These are phyloP conservation scores for Akanthomyces uredinophilus DNA, from an alignment of 2,329 filamentous ascomycete genomes.

Conservation along the genomic window DNA sequence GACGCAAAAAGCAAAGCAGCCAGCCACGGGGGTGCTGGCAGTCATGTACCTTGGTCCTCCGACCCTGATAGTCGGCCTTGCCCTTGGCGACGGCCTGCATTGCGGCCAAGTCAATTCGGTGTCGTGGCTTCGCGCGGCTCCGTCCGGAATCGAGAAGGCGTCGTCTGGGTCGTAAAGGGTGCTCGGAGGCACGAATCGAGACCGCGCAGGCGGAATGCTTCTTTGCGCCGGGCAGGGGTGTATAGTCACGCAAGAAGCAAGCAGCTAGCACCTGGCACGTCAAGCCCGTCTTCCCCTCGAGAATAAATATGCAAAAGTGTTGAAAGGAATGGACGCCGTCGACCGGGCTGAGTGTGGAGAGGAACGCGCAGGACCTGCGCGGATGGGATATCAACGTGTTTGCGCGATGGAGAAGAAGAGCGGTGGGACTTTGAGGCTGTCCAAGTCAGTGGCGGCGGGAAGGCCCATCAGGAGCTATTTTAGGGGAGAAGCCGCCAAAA, in stretches of 20 bases:
- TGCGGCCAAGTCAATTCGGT: background rate
- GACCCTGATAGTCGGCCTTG: conserved; percentile 53
- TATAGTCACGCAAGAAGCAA: background rate
- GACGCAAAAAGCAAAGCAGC: conserved; percentile 1
- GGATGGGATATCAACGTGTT: background rate
- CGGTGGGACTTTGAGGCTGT: background rate
- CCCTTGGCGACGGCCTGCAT: conserved; percentile 39
- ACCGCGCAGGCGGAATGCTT: background rate
- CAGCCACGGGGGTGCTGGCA: background rate
- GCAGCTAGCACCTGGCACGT: background rate
- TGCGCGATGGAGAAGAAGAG: background rate
- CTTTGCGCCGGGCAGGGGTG: conserved; percentile 7
- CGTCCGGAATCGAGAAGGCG: background rate
- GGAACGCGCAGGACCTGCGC: background rate
- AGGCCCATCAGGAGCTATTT: background rate
- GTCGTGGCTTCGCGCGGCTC: background rate
- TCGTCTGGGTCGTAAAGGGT: background rate
- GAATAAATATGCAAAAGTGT: background rate
- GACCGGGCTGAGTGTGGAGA: background rate
- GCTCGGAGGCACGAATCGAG: background rate
- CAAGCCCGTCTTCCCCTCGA: background rate
- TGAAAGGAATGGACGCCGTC: conserved; percentile 9
- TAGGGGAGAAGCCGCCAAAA: background rate
- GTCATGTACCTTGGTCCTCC: conserved; percentile 53
- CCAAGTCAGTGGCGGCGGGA: background rate